A percentile compares a stretch with the other conserved stretches of the same genome.
Evolutionary conservation across 192 early-diverging fungal species (phyloP).

Genomic region (Linnemannia schmuckeri): DNA sequence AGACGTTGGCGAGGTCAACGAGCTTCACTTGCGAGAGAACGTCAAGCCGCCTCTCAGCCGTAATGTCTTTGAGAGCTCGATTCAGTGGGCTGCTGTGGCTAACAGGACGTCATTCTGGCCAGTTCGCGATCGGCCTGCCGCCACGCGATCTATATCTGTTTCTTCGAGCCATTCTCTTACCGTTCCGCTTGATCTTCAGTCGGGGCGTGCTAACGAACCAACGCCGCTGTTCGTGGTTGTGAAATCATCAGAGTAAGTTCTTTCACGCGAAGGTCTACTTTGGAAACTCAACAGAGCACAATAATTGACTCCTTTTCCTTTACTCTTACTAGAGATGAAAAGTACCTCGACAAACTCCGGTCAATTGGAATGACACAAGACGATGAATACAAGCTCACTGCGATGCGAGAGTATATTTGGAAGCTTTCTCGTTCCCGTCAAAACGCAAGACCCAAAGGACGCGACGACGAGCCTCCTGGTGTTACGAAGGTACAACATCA

Average conservation of each 20-base stretch:
- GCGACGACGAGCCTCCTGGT: constrained; percentile 44
- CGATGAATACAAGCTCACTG: constrained; percentile 79
- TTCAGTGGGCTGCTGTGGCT: constrained; percentile 69
- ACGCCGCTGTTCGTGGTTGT: constrained; percentile 38
- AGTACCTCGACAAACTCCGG: constrained; percentile 66
- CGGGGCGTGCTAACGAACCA: constrained; percentile 20
- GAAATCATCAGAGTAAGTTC: constrained; percentile 65
- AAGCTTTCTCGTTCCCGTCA: constrained; percentile 73
- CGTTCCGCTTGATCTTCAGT: constrained; percentile 36
- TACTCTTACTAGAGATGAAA: constrained; percentile 60
- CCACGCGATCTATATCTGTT: constrained; percentile 27
- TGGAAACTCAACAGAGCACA: not conserved
- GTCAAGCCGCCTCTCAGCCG: constrained; percentile 75
- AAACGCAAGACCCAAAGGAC: constrained; percentile 50
- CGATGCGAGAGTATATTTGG: constrained; percentile 83
- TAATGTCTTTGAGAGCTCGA: constrained; percentile 40
- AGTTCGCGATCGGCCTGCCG: constrained; percentile 55
- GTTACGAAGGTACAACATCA: constrained; percentile 33
- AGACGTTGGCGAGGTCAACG: constrained; percentile 76
- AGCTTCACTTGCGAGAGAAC: constrained; percentile 71
- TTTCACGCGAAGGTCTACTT: not conserved
- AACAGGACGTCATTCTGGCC: constrained; percentile 65
- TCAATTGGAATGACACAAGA: constrained; percentile 80
- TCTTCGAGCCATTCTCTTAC: constrained; percentile 29
- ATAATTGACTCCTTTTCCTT: not conserved